Conservation (phyloP, 2,329 filamentous ascomycete species). For the Ascochyta clinopodiicola region DNA sequence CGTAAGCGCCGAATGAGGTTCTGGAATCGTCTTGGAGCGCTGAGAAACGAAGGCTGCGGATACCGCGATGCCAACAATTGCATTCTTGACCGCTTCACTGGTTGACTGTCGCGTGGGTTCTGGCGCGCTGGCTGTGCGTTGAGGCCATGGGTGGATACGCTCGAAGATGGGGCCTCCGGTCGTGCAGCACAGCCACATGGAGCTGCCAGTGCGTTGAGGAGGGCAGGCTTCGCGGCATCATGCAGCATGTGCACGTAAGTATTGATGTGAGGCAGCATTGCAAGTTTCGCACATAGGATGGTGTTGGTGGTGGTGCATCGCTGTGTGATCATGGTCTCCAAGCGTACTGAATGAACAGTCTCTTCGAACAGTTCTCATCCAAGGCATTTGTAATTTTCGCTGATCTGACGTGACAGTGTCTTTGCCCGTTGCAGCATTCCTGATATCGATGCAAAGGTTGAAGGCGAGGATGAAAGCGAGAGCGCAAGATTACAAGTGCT, state of each 20-base stretch:
- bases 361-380: background rate
- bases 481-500: constrained; percentile 18
- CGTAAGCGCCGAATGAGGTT: constrained; percentile 12
- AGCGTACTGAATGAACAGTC: background rate
- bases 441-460: background rate
- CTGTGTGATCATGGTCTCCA: background rate
- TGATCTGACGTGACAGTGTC: background rate
- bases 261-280: background rate
- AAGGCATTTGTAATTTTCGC: background rate
- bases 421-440: background rate
- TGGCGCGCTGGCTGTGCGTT: background rate
- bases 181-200: background rate
- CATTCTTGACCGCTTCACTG: constrained; percentile 9
- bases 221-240: background rate
- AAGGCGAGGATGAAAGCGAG: background rate
- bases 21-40: background rate
- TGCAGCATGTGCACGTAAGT: background rate
- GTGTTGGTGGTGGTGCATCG: background rate
- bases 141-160: constrained; percentile 4
- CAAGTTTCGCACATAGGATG: background rate
- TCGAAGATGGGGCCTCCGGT: background rate
- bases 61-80: constrained; percentile 12
- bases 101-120: constrained; percentile 2
- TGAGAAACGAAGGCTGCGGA: constrained; percentile 9
- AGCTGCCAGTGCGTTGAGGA: background rate